A percentile compares a stretch with the other conserved stretches of the same genome.
These are phyloP conservation scores for Drosera capensis DNA, from an alignment of 148 eudicot genomes.

Conservation along the genomic window DNA sequence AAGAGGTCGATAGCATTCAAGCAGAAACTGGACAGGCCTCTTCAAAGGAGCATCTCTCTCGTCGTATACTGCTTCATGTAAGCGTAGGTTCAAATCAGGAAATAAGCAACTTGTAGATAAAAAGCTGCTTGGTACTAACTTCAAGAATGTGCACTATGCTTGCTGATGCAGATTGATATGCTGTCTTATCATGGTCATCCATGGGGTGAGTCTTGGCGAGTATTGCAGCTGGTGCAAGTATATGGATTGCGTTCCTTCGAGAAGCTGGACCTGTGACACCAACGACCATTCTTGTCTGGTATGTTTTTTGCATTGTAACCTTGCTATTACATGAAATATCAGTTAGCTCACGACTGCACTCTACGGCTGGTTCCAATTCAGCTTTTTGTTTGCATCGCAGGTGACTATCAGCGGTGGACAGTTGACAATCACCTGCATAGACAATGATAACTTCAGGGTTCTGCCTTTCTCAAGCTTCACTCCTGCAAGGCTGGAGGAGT, in stretches of 20 bases:
- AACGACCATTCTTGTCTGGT: slow-evolving; percentile 50
- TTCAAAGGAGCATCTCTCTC: slow-evolving; percentile 33
- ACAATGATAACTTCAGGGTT: slow-evolving; percentile 40
- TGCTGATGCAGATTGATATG: slow-evolving; percentile 38
- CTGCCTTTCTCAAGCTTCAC: slow-evolving; percentile 37
- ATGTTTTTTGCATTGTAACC: slow-evolving; percentile 3
- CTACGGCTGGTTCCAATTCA: too few species aligned
- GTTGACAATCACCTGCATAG: slow-evolving; percentile 37
- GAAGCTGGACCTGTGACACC: slow-evolving; percentile 52
- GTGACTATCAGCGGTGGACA: slow-evolving; percentile 26
- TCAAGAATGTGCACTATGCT: background rate
- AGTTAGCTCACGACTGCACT: too few species aligned
- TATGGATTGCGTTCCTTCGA: slow-evolving; percentile 57
- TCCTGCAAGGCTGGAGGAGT: slow-evolving; percentile 35
- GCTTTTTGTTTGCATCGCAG: too few species aligned
- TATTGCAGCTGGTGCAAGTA: slow-evolving; percentile 56
- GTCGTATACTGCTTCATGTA: slow-evolving; percentile 42
- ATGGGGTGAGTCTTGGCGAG: slow-evolving; percentile 31
- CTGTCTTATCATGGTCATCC: slow-evolving; percentile 20
- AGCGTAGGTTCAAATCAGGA: slow-evolving; percentile 11
- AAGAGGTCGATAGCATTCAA: slow-evolving; percentile 30
- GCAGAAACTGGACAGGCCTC: slow-evolving; percentile 49
- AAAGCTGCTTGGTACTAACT: background rate
- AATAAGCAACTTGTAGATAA: background rate
- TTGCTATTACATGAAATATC: background rate